Evolutionary conservation across 1,284 basidiomycete species (phyloP).

Genomic region (Salmacisia buchloeana): DNA sequence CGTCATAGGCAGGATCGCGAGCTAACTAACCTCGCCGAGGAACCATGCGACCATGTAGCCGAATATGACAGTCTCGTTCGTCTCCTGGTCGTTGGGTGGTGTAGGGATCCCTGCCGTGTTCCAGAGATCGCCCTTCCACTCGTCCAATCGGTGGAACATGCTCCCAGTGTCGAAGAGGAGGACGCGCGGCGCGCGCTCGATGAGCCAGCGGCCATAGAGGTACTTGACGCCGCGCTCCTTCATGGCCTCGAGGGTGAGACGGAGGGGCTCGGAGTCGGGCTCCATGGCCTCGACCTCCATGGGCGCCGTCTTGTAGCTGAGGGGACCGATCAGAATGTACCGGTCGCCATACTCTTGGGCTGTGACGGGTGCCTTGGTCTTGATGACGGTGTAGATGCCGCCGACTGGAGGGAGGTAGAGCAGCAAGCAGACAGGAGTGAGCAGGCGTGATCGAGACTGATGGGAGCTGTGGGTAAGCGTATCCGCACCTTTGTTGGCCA

Average conservation of each 20-base stretch:
- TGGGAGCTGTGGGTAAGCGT: neutral
- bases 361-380: constrained; percentile 97
- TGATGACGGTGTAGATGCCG: constrained; percentile 98
- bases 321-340: constrained; percentile 85
- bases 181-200: constrained; percentile 89
- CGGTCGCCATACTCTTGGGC: constrained; percentile 64
- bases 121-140: constrained; percentile 98
- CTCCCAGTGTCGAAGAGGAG: constrained; percentile 91
- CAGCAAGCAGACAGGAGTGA: neutral
- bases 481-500: constrained; percentile 37
- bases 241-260: constrained; percentile 42
- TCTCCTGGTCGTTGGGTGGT: constrained; percentile 91
- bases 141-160: constrained; percentile 78
- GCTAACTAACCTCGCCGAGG: constrained; percentile 73
- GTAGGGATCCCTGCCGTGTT: constrained; percentile 94
- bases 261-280: constrained; percentile 54
- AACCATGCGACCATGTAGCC: constrained; percentile 99
- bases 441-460: constrained; percentile 1
- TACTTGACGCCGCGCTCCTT: constrained; percentile 74
- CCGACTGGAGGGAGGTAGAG: constrained; percentile 61
- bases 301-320: constrained; percentile 93
- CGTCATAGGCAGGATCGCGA: neutral
- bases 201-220: constrained; percentile 94
- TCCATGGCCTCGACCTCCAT: constrained; percentile 96
- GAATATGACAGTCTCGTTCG: constrained; percentile 96